Evolutionary conservation across 805 yeast species (phyloP).

Genomic region (Monosporozyma unispora): DNA sequence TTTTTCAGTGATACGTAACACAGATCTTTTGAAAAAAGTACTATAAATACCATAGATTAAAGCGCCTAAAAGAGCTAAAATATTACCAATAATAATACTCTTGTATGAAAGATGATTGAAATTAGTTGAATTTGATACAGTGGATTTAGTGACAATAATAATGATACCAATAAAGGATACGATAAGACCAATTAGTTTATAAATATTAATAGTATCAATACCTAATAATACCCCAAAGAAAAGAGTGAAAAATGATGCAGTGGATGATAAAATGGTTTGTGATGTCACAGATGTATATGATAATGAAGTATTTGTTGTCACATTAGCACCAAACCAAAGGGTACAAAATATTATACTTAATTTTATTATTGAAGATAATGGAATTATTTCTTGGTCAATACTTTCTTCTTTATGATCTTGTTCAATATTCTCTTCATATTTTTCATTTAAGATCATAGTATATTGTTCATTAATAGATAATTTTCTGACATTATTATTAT

Average conservation of each 20-base stretch:
- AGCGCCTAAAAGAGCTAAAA: constrained; percentile 73
- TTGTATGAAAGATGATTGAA: constrained; percentile 13
- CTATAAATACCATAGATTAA: constrained; percentile 80
- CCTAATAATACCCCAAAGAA: constrained; percentile 60
- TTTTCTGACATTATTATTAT: too few species aligned
- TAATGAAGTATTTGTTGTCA: constrained; percentile 74
- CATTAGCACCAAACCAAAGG: constrained; percentile 81
- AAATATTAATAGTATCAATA: constrained; percentile 53
- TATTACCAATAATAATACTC: constrained; percentile 51
- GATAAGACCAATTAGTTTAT: constrained; percentile 57
- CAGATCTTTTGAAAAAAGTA: constrained; percentile 63
- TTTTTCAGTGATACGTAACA: constrained; percentile 26
- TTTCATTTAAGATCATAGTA: neutral
- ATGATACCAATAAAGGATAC: constrained; percentile 67
- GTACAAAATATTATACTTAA: constrained; percentile 69
- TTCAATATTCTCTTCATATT: neutral
- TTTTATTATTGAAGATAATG: constrained; percentile 22
- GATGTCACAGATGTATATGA: constrained; percentile 83
- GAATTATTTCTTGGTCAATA: constrained; percentile 42
- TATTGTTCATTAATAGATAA: neutral
- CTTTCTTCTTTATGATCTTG: neutral
- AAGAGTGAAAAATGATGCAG: constrained; percentile 83
- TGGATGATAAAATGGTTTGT: constrained; percentile 85
- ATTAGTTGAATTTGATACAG: neutral
- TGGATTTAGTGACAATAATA: constrained; percentile 47